Conservation (phyloP, 169 alveolate species). For the Eimeria praecox region DNA sequence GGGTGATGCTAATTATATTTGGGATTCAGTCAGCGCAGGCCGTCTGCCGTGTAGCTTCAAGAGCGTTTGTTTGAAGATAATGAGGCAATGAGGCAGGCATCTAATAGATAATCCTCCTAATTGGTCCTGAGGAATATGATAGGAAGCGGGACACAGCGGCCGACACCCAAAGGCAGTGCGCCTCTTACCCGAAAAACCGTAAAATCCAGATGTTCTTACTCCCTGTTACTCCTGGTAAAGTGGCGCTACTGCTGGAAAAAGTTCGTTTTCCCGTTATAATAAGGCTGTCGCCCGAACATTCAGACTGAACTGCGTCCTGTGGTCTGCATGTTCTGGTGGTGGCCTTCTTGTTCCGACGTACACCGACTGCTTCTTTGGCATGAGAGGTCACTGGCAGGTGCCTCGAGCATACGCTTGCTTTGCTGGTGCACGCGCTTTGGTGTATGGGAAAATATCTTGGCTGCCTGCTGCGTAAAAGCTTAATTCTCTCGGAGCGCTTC, state of each 20-base stretch:
- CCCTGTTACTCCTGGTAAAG: too few relatives aligned
- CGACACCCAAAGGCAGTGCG: not conserved
- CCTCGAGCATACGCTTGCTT: not conserved
- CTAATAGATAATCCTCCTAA: too few relatives aligned
- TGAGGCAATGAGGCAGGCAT: too few relatives aligned
- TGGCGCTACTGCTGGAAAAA: too few relatives aligned
- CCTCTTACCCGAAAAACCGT: not conserved
- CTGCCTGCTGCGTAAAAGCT: not conserved
- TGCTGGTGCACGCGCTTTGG: not conserved
- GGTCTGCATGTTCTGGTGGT: not conserved
- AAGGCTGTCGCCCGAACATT: not conserved
- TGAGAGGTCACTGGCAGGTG: not conserved
- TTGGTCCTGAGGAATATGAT: not conserved
- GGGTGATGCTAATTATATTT: too few relatives aligned
- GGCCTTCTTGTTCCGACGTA: not conserved
- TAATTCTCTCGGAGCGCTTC: not conserved
- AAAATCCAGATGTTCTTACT: too few relatives aligned
- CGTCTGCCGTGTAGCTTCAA: too few relatives aligned
- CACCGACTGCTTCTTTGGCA: not conserved
- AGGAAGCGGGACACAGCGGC: not conserved
- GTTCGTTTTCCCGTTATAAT: too few relatives aligned
- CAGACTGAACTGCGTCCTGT: not conserved
- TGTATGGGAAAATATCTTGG: not conserved
- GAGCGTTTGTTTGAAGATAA: too few relatives aligned
- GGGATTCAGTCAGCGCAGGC: too few relatives aligned